These are phyloP conservation scores for Pythium rishiriense DNA, from an alignment of 352 stramenopile species.

Conservation along the genomic window DNA sequence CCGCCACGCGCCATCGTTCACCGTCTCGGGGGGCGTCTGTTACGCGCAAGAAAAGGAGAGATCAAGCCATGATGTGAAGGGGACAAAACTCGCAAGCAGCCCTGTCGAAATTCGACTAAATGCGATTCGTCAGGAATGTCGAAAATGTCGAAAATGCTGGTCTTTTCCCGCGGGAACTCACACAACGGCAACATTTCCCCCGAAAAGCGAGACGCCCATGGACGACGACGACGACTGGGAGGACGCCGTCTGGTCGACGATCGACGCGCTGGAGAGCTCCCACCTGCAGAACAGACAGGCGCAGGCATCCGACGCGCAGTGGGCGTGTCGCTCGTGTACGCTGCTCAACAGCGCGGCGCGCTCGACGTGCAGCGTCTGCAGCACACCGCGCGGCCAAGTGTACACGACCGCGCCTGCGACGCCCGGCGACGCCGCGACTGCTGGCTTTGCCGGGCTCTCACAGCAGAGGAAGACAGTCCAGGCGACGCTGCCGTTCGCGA, in stretches of 20 bases:
- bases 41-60: conserved; percentile 17
- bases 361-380: conserved; percentile 49
- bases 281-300: conserved; percentile 19
- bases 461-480: conserved; percentile 54
- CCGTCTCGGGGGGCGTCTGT: conserved; percentile 3
- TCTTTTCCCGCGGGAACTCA: conserved; percentile 3
- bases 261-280: conserved; percentile 58
- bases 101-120: conserved; percentile 13
- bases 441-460: neutral
- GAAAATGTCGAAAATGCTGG: conserved; percentile 14
- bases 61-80: conserved; percentile 13
- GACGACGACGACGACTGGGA: conserved; percentile 84
- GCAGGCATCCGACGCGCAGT: conserved; percentile 20
- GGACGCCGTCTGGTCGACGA: conserved; percentile 71
- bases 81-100: neutral
- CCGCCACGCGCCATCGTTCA: conserved; percentile 5
- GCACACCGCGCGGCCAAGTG: conserved; percentile 42
- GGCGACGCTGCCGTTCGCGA: conserved; percentile 57
- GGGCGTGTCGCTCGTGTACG: conserved; percentile 65
- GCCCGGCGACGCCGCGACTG: neutral
- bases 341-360: conserved; percentile 46
- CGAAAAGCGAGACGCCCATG: conserved; percentile 5
- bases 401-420: conserved; percentile 19
- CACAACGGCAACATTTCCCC: conserved; percentile 23
- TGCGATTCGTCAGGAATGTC: conserved; percentile 16